These are phyloP conservation scores for Cantharellus anzutake DNA, from an alignment of 768 basidiomycete genomes.

Conservation along the genomic window DNA sequence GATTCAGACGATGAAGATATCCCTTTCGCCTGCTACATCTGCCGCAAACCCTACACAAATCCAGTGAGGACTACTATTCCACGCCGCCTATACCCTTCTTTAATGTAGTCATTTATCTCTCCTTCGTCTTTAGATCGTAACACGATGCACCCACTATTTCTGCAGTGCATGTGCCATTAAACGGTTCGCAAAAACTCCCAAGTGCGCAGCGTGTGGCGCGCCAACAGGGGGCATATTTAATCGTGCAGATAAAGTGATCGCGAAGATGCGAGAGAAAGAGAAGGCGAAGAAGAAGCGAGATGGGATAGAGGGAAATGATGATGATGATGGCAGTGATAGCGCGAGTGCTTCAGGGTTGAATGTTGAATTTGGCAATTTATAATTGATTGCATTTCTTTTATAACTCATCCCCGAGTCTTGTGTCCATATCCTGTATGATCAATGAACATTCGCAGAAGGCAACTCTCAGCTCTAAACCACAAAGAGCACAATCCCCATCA, in stretches of 20 bases:
- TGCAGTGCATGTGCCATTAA: constrained; percentile 92
- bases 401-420: too few species aligned
- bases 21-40: constrained; percentile 96
- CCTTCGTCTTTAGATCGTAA: constrained; percentile 35
- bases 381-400: too few species aligned
- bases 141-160: constrained; percentile 93
- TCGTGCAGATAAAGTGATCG: constrained; percentile 79
- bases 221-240: constrained; percentile 96
- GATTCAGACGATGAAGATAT: constrained; percentile 72
- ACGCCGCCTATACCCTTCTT: background rate
- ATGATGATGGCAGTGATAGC: background rate
- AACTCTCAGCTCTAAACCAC: too few species aligned
- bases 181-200: constrained; percentile 83
- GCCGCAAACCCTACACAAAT: constrained; percentile 84
- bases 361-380: too few species aligned
- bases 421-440: too few species aligned
- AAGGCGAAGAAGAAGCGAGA: constrained; percentile 30
- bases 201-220: constrained; percentile 85
- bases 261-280: constrained; percentile 61
- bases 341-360: too few species aligned
- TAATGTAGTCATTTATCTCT: background rate
- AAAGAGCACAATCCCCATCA: too few species aligned
- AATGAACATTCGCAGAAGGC: too few species aligned
- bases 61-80: constrained; percentile 22
- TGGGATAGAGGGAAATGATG: background rate